Evolutionary conservation across 768 basidiomycete genomes (phyloP).

Genomic region (Termitomyces heimii): DNA sequence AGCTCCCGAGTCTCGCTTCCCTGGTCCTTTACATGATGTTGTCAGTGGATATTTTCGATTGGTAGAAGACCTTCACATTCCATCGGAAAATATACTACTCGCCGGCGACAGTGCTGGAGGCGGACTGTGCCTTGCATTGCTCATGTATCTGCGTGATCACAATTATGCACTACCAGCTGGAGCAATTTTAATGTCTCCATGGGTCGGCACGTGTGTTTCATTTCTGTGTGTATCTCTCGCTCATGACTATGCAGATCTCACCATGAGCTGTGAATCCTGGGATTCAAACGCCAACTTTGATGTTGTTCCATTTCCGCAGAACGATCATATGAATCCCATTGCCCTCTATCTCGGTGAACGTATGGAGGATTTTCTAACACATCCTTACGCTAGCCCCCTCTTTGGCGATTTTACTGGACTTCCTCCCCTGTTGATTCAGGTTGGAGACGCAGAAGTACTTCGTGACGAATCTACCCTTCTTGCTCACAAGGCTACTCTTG

Average conservation of each 20-base stretch:
- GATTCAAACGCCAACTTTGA: slow-evolving; percentile 88
- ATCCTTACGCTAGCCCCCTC: slow-evolving; percentile 93
- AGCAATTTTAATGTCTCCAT: slow-evolving; percentile 87
- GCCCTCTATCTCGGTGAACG: slow-evolving; percentile 87
- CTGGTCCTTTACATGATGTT: slow-evolving; percentile 82
- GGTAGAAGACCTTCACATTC: slow-evolving; percentile 82
- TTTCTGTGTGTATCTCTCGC: not conserved
- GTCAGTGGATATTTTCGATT: slow-evolving; percentile 85
- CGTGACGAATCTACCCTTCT: slow-evolving; percentile 88
- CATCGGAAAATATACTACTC: slow-evolving; percentile 84
- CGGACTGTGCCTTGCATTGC: slow-evolving; percentile 73
- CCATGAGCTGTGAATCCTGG: slow-evolving; percentile 99
- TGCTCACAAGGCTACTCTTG: slow-evolving; percentile 86
- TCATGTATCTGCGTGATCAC: slow-evolving; percentile 96
- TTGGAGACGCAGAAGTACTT: slow-evolving; percentile 93
- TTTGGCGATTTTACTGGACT: slow-evolving; percentile 86
- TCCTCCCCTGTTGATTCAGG: slow-evolving; percentile 88
- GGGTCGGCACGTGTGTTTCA: slow-evolving; percentile 72
- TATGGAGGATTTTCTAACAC: slow-evolving; percentile 79
- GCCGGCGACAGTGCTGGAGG: slow-evolving; percentile 95
- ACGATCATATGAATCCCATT: slow-evolving; percentile 90
- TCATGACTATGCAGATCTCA: slow-evolving; percentile 55
- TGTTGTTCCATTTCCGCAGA: slow-evolving; percentile 69
- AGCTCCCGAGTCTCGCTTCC: slow-evolving; percentile 93
- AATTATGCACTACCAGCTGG: slow-evolving; percentile 78